Base-by-base conservation (phyloP, 768 basidiomycete genomes). In the Galerina marginata region DNA sequence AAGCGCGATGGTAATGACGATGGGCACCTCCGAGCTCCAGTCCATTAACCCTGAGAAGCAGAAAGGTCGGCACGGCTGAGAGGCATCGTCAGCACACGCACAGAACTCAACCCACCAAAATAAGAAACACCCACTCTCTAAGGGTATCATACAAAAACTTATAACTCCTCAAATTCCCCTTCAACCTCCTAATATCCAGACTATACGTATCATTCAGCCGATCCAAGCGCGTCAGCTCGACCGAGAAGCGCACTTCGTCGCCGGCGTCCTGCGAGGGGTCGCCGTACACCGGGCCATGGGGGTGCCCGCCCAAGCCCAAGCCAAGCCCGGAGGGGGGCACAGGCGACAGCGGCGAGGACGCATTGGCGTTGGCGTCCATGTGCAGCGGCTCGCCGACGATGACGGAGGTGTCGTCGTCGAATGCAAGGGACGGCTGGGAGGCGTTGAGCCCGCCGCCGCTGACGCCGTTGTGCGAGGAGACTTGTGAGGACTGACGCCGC, bases 181-280 rank as follows among this genome's bases (percentile, higher is more conserved):
- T 95, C 70, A 98, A 72, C 65, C 97, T 79, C 69, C 96, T 86
- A 71, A 98, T 90, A 76, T 98, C 96, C 67, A 99, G 81, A 75
- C 90, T 91, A 74, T 90, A 96, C 46, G 95, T 92, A 71, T 93
- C 93, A 65, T 89, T 92, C 68, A 99, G 81, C 63, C 94, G 86
- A 74, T 93, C 91, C 68, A 99, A 81, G 67, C 92, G 80, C 48
- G 96, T 98, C 63, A 99, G 76, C 79, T 99, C 97, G 62, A 98
- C 91, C 11, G 88, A 93, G 81, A 99, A 99, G 66, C 93, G 87
- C 66, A 99, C 94, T 86, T 99, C 97, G 67, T 96, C 96, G 33
- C 95, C 95, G 16, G 86, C 86, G 69, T 99, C 97, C 66, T 91
- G 85, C 4, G 81, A 71, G n/a, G 78, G 66, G 58, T 92, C 92